Conservation (phyloP, 331 rosid genomes). For the Cydonia oblonga region DNA sequence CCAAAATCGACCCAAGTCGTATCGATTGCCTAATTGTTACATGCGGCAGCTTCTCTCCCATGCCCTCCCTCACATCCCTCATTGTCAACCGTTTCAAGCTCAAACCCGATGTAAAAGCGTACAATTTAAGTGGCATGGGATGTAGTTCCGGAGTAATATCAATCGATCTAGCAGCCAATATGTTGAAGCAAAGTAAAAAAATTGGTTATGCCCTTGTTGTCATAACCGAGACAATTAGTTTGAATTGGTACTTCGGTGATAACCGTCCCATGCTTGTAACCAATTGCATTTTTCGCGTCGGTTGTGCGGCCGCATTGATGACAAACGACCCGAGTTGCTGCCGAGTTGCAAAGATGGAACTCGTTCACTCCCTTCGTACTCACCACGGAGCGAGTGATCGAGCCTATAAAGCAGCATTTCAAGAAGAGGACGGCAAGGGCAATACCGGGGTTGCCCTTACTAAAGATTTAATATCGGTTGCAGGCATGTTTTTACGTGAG, state of each 20-base stretch:
- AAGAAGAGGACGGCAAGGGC: constrained; percentile 5
- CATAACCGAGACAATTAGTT: constrained; percentile 1
- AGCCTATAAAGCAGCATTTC: constrained; percentile 9
- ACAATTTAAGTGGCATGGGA: constrained; percentile 11
- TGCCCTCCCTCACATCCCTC: constrained; percentile 2
- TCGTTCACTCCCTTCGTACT: constrained; percentile 8
- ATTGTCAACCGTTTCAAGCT: constrained; percentile 10
- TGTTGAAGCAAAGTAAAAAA: not conserved
- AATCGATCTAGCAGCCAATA: not conserved
- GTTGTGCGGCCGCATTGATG: constrained; percentile 2
- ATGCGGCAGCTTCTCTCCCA: constrained; percentile 9
- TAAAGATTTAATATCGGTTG: constrained; percentile 4
- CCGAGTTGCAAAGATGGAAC: constrained; percentile 1
- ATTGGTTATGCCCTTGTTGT: not conserved
- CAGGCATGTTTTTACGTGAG: not conserved
- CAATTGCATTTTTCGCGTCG: constrained; percentile 7
- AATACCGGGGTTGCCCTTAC: not conserved
- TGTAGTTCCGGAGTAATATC: constrained; percentile 6
- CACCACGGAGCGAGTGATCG: constrained; percentile 9
- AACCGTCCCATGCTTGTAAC: constrained; percentile 11
- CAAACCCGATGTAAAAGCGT: not conserved
- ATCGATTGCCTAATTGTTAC: constrained; percentile 1
- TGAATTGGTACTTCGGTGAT: constrained; percentile 4
- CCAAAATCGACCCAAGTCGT: not conserved
- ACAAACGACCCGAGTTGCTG: constrained; percentile 1